Conservation (phyloP, 2,329 filamentous ascomycete genomes). For the Neospermospora avenae region DNA sequence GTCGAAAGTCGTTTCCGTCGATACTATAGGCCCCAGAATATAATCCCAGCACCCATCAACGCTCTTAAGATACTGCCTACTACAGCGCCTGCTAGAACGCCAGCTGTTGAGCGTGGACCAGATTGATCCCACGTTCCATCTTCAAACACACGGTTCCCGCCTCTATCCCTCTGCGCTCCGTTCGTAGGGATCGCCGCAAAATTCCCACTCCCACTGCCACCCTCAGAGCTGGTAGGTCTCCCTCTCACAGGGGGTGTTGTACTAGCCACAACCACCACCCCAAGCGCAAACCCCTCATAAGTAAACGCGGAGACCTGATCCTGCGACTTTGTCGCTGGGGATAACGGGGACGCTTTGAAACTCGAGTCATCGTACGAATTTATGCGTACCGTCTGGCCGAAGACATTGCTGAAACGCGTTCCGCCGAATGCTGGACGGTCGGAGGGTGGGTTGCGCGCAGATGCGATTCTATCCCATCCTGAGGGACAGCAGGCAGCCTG, state of each 20-base stretch:
- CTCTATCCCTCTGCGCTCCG: too few species aligned
- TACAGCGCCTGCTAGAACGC: conserved; percentile 8
- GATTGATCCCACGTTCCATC: too few species aligned
- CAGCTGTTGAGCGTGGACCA: neutral
- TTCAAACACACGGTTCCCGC: too few species aligned
- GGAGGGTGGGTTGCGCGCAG: conserved; percentile 9
- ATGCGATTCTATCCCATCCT: conserved; percentile 16
- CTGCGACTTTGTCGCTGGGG: conserved; percentile 10
- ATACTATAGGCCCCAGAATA: conserved; percentile 4
- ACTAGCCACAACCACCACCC: conserved; percentile 13
- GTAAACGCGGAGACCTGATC: conserved; percentile 19
- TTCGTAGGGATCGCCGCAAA: too few species aligned
- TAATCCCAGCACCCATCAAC: neutral
- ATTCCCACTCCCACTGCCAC: too few species aligned
- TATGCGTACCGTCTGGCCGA: conserved; percentile 11
- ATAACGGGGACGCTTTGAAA: conserved; percentile 15
- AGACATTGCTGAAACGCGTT: conserved; percentile 19
- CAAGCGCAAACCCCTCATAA: conserved; percentile 18
- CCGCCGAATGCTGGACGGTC: conserved; percentile 20
- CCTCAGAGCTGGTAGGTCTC: neutral
- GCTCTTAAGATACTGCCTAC: conserved; percentile 7
- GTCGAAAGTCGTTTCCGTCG: conserved; percentile 6
- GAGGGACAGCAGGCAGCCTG: conserved; percentile 5
- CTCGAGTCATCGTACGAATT: conserved; percentile 15
- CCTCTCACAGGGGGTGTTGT: neutral